These are phyloP conservation scores for Vaucheria bursata DNA, from an alignment of 352 stramenopile species.

Conservation along the genomic window DNA sequence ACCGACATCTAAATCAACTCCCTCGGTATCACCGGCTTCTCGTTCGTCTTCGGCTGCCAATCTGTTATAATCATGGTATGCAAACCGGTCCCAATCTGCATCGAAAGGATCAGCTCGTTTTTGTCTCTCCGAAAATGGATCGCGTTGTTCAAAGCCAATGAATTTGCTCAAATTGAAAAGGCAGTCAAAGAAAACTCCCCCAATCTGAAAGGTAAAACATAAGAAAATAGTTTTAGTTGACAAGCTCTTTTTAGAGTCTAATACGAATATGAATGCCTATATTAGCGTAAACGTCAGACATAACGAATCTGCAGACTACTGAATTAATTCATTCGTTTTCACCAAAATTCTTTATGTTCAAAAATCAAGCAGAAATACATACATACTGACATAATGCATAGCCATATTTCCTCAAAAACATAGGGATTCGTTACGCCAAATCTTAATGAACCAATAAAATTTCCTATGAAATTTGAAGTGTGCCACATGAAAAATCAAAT, in stretches of 20 bases:
- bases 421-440: too few species aligned
- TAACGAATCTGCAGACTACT: neutral
- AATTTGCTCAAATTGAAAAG: constrained; percentile 99
- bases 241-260: constrained; percentile 46
- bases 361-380: too few species aligned
- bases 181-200: constrained; percentile 94
- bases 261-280: neutral
- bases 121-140: constrained; percentile 92
- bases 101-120: constrained; percentile 74
- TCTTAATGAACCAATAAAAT: too few species aligned
- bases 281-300: too few species aligned
- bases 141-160: constrained; percentile 93
- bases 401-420: too few species aligned
- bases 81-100: constrained; percentile 83
- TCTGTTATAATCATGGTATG: constrained; percentile 48
- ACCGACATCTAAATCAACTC: constrained; percentile 31
- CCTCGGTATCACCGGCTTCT: constrained; percentile 21
- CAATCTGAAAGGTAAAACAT: too few species aligned
- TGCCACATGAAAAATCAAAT: too few species aligned
- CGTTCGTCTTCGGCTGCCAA: constrained; percentile 44
- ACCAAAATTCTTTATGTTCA: too few species aligned
- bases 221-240: too few species aligned
- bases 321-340: too few species aligned
- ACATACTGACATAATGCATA: too few species aligned
- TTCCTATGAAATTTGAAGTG: too few species aligned